A percentile compares a stretch with the other conserved stretches of the same genome.
These are phyloP conservation scores for Tolypocladium amazonense DNA, from an alignment of 2,329 filamentous ascomycete genomes.

Conservation along the genomic window DNA sequence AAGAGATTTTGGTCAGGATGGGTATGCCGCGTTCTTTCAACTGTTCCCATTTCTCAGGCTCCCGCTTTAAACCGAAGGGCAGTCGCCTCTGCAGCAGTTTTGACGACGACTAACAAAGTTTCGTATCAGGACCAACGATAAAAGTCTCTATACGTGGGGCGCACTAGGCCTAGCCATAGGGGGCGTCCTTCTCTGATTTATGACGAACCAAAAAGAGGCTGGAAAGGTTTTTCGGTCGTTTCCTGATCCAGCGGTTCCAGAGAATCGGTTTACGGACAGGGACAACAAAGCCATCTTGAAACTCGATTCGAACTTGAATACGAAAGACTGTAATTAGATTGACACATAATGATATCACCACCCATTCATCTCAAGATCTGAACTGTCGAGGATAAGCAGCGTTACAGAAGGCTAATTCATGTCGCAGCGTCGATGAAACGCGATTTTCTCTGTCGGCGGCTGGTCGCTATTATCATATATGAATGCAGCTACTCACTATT, in stretches of 20 bases:
- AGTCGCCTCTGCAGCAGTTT: background rate
- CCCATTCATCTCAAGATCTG: too few relatives aligned
- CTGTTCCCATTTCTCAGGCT: background rate
- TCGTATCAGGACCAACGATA: background rate
- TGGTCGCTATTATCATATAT: too few relatives aligned
- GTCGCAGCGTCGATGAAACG: too few relatives aligned
- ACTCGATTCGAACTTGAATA: background rate
- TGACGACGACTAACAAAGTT: background rate
- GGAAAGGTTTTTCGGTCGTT: background rate
- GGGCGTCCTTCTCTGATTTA: background rate
- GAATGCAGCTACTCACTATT: too few relatives aligned
- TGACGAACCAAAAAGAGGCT: background rate
- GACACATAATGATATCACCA: too few relatives aligned
- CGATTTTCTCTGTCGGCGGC: too few relatives aligned
- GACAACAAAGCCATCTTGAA: background rate
- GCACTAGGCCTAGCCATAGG: background rate
- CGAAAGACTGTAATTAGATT: too few relatives aligned
- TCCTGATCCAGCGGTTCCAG: background rate
- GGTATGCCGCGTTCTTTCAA: background rate
- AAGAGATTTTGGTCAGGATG: too few relatives aligned
- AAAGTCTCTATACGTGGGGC: background rate
- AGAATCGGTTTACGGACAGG: background rate
- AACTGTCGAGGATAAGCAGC: too few relatives aligned
- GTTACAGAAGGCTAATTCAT: too few relatives aligned
- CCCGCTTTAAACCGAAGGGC: background rate